These are phyloP conservation scores for Infundibulicybe gibba DNA, from an alignment of 768 basidiomycete species.

Conservation along the genomic window DNA sequence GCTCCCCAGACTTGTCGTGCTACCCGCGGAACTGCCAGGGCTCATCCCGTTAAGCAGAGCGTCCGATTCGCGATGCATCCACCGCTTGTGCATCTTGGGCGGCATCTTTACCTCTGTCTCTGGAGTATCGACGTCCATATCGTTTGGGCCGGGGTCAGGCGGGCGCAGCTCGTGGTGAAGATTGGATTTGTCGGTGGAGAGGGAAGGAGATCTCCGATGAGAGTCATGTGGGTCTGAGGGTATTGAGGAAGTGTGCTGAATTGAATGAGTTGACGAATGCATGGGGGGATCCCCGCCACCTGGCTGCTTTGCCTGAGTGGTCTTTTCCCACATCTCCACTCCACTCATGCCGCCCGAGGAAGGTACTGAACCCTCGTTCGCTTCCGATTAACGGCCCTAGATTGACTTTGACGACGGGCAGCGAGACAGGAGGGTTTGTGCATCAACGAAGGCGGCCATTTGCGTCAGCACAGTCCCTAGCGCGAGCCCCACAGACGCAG, in stretches of 20 bases:
- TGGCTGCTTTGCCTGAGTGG: not conserved
- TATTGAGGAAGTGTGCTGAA: constrained; percentile 1
- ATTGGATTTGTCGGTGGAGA: not conserved
- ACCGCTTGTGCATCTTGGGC: constrained; percentile 54
- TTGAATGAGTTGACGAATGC: not conserved
- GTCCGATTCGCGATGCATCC: constrained; percentile 27
- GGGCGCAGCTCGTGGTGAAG: not conserved
- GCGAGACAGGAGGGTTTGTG: not conserved
- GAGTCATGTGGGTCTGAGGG: constrained; percentile 2
- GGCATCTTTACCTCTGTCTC: constrained; percentile 39
- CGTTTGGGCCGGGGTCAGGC: not conserved
- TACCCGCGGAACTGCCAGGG: not conserved
- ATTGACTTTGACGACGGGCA: constrained; percentile 24
- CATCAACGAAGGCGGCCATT: constrained; percentile 57
- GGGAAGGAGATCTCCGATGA: constrained; percentile 1
- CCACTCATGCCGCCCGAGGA: constrained; percentile 64
- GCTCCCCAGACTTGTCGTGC: not conserved
- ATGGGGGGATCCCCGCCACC: not conserved
- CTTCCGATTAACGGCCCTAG: constrained; percentile 63
- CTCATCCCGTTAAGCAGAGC: constrained; percentile 6
- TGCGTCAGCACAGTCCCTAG: constrained; percentile 55
- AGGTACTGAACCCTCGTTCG: constrained; percentile 62
- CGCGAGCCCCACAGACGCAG: constrained; percentile 66
- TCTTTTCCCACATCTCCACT: constrained; percentile 41
- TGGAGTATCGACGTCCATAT: not conserved